Evolutionary conservation across 176 grass and related monocot species (phyloP), one percentile per base, ranked within the genome.

Genomic region (Musa acuminata): DNA sequence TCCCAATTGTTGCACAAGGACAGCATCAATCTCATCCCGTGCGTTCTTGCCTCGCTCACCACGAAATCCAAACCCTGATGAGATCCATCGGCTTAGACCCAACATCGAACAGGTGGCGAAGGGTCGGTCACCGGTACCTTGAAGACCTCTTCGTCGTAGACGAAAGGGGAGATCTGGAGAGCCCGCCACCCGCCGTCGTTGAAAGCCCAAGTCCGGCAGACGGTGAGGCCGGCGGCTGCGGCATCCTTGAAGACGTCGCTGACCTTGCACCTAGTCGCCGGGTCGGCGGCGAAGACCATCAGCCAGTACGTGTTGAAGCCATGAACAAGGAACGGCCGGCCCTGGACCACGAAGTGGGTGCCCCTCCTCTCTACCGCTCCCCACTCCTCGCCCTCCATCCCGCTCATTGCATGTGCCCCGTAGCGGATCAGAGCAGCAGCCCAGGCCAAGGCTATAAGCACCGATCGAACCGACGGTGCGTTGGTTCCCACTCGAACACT

Each of bases 201-300:
- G 74, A 97, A 97, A 9, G 90, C 90, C 93, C 90, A 92, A 62
- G 83, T 97, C 35, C 90, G 89, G 76, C 92, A 96, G 55, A 86
- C 90, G 75, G 82, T 96, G 73, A 96, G 83, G 0, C 87, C 87
- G 0, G 69, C 76, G 24, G 12, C 73, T 6, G 85, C 62, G 12
- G 87, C 87, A 55, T 92, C 85, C 8, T 69, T 51, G 52, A 92
- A 78, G 13, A 83, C 85, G 7, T 79, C 85, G 21, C 67, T 78
- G 75, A 88, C 76, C 7, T 85, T 77, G 16, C 78, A 72, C 51
- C 79, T 77, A 63, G 83, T 90, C 64, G 82, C 79, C 9, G 26
- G 55, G 74, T 88, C 89, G 23, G 72, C 81, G 8, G 89, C 93
- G 72, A 96, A 96, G 63, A 78, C 82, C 93, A 96, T 86, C 70